Evolutionary conservation across 148 eudicot species (phyloP), one percentile per base, ranked within the genome.

Genomic region (Cornus kousa): DNA sequence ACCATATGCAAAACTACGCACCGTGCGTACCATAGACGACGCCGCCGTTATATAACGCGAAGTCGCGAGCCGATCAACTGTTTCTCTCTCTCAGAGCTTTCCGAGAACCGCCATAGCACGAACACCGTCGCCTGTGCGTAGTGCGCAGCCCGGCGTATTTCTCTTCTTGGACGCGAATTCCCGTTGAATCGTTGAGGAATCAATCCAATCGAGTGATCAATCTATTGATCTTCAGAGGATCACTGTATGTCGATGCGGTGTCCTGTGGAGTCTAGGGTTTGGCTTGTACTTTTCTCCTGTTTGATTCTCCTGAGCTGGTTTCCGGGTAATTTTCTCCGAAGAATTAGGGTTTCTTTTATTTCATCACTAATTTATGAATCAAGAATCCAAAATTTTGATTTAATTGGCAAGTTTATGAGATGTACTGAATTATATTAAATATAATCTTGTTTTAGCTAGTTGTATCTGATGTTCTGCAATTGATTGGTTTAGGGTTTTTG

Each of bases 291-390:
- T 23, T 31, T 80, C 76, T 64, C 76, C 17, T 55, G 55, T 73
- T 76, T 43, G 71, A 53, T 85, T 70, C 66, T 88, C 74, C 84
- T 90, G 67, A 79, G 35, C 85, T 85, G 39, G 78, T 87, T 83
- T 72, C 82, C 90, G 81, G 93, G 93, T 90, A 81, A 28, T 7
- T 39, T 70, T 37, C 9, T 64, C 20, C 28, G 23, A 48, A 23
- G 5, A 4, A 19, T 37, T 19, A 9, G 68, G 59, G 76, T 40
- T 67, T 48, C 3, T 32, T 22, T 24, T 55, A 46, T 8, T 17
- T 28, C 19, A 43, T 65, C 23, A 20, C 43, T 14, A 37, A 22
- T n/a, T 39, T 48, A 9, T 65, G 37, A 46, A 11, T 48, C 32
- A 70, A 32, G 33, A 43, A 55, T 70, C 11, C 19, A 40, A 1